Evolutionary conservation across 106 monocot species (phyloP), one percentile per base, ranked within the genome.

Genomic region (Acorus gramineus): DNA sequence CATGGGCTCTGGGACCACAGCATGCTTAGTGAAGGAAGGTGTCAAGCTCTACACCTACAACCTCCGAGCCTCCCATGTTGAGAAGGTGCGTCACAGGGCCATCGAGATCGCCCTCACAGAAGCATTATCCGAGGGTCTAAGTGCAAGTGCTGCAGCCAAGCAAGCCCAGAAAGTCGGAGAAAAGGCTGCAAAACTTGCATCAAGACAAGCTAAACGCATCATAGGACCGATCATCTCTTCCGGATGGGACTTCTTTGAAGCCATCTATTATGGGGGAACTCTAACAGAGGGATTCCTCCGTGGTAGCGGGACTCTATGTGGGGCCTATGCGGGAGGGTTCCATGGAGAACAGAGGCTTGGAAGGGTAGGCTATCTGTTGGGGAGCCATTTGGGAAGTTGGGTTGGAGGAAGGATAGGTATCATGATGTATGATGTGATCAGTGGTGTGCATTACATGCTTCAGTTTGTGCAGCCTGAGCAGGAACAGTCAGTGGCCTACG

Each of bases 201-300:
- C 84, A 3, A 70, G 81, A 42, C 74, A 92, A 64, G 92, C 92
- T 58, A 92, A 92, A 71, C 76, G 92, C 9, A 87, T 87, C n/a
- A n/a, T 79, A 8, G 92, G 92, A 3, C 92, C 92, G 0, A 84
- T 92, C 3, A 69, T 92, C 47, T 92, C 92, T 6, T 87, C 87
- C 6, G 87, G 84, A n/a, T 92, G 92, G 92, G 92, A 92, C 53
- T 92, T 87, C 76, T 92, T 92, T 57, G 92, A 92, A 61, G 87
- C 92, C 8, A 60, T 87, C 51, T 87, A 92, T 67, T 87, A 57
- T 45, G 92, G 84, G 13, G 87, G 92, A 3, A 73, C 84, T 14
- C 49, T 84, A 52, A 70, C 81, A 4, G 92, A 92, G 62, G 92
- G 87, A 4, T 72, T 92, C 64, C 73, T 92, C 49, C 70, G 92